Evolutionary conservation across 2,329 filamentous ascomycete species (phyloP).

Genomic region (Lachnellula subtilissima): DNA sequence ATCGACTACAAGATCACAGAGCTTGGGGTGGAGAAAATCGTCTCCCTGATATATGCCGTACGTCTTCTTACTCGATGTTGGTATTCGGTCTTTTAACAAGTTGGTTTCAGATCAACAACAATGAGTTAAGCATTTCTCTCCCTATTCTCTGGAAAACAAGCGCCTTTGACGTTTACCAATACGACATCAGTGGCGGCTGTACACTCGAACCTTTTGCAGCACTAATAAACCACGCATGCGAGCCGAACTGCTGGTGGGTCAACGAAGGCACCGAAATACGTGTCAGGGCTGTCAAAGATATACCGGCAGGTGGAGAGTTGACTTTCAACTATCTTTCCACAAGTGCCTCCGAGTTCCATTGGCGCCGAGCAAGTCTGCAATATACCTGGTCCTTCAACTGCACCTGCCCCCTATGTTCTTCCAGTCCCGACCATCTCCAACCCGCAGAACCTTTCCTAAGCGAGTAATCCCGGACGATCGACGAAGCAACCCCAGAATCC

Average conservation of each 20-base stretch:
- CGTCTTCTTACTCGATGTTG: not conserved
- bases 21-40: not conserved
- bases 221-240: constrained; percentile 36
- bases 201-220: constrained; percentile 30
- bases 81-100: not conserved
- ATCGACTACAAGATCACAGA: not conserved
- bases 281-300: constrained; percentile 29
- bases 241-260: constrained; percentile 33
- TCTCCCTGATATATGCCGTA: not conserved
- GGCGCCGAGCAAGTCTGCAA: not conserved
- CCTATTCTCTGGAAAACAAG: not conserved
- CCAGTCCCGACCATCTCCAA: not conserved
- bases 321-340: constrained; percentile 32
- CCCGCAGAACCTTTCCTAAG: not conserved
- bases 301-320: constrained; percentile 34
- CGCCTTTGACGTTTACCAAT: not conserved
- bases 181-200: constrained; percentile 22
- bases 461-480: not conserved
- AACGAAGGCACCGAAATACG: constrained; percentile 31
- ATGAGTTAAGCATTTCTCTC: not conserved
- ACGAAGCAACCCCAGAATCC: too few relatives aligned
- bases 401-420: not conserved
- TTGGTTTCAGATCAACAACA: not conserved
- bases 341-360: not conserved
- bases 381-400: not conserved